Conservation (phyloP, 495 filamentous ascomycete species). For the Pyrenopolyporus hunteri region DNA sequence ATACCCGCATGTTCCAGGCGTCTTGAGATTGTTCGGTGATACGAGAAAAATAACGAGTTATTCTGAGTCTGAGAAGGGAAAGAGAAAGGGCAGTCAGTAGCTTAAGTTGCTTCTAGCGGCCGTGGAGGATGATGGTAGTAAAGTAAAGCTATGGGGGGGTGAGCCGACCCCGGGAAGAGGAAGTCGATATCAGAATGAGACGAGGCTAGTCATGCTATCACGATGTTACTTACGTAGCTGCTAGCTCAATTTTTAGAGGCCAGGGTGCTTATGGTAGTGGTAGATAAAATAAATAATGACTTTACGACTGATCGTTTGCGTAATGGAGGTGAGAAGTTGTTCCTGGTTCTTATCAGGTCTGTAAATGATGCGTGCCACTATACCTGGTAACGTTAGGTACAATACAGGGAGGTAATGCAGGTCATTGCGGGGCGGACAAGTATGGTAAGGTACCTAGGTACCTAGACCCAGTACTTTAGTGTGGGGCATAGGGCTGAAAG, state of each 20-base stretch:
- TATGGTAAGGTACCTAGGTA: conserved; percentile 1
- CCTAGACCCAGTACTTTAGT: not conserved
- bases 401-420: not conserved
- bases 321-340: too few species aligned
- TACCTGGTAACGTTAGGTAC: not conserved
- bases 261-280: conserved; percentile 5
- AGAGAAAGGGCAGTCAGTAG: not conserved
- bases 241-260: not conserved
- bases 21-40: conserved; percentile 31
- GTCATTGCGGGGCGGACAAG: conserved; percentile 12
- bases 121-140: not conserved
- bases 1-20: conserved; percentile 37
- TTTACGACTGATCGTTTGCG: not conserved
- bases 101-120: not conserved
- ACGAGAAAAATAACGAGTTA: conserved; percentile 3
- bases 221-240: conserved; percentile 1
- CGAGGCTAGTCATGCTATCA: conserved; percentile 9
- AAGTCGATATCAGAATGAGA: conserved; percentile 32
- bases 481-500: conserved; percentile 31
- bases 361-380: too few species aligned
- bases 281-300: conserved; percentile 13
- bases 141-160: not conserved
- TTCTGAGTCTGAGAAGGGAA: not conserved
- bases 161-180: not conserved
- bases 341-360: too few species aligned